A percentile compares a stretch with the other conserved stretches of the same genome.
These are phyloP conservation scores for Vanderwaltozyma verrucispora DNA, from an alignment of 805 yeast genomes.

Conservation along the genomic window DNA sequence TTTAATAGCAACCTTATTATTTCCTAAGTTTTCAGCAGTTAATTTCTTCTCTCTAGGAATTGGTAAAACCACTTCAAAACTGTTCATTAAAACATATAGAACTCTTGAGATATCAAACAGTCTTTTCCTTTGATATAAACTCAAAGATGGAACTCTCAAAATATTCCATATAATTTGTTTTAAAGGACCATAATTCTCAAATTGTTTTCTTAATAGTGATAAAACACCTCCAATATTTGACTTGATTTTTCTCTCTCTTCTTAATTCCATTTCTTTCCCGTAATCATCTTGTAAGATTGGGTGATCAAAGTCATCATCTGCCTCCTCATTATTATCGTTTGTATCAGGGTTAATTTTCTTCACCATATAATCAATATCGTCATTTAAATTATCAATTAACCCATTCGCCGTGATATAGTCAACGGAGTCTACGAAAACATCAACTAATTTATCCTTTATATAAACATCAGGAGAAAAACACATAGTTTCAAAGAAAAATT, in stretches of 20 bases:
- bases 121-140: constrained; percentile 48
- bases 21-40: constrained; percentile 44
- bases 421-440: constrained; percentile 39
- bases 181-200: constrained; percentile 42
- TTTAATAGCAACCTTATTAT: constrained; percentile 46
- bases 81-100: constrained; percentile 50
- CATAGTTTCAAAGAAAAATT: constrained; percentile 49
- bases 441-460: constrained; percentile 41
- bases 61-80: constrained; percentile 49
- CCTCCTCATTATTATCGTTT: constrained; percentile 7
- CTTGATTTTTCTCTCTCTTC: constrained; percentile 16
- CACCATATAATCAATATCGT: constrained; percentile 39
- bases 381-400: constrained; percentile 50
- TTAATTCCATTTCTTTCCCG: constrained; percentile 12
- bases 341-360: constrained; percentile 18
- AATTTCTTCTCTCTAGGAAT: constrained; percentile 62
- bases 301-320: constrained; percentile 11
- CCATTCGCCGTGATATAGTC: constrained; percentile 63
- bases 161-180: constrained; percentile 56
- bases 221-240: constrained; percentile 22
- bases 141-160: constrained; percentile 49
- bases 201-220: constrained; percentile 16
- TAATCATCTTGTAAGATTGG: constrained; percentile 7
- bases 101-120: constrained; percentile 58
- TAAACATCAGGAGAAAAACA: constrained; percentile 46